Evolutionary conservation across 2,329 filamentous ascomycete species (phyloP).

Genomic region (Hirsutella rhossiliensis): DNA sequence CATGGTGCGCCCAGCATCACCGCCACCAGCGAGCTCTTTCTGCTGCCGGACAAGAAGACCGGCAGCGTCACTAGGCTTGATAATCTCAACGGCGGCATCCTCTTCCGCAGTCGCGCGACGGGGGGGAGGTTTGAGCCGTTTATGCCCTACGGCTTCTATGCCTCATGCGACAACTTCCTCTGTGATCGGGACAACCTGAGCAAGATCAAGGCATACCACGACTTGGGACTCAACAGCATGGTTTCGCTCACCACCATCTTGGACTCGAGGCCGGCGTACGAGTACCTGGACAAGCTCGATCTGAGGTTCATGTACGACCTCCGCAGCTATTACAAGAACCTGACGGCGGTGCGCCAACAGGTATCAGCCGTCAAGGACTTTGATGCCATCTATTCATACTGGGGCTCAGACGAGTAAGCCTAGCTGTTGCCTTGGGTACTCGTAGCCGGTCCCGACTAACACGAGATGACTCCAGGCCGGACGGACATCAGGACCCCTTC

Average conservation of each 20-base stretch:
- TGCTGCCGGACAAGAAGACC: slow-evolving; percentile 28
- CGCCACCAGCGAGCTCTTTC: slow-evolving; percentile 23
- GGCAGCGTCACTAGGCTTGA: slow-evolving; percentile 34
- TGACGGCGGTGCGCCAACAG: slow-evolving; percentile 24
- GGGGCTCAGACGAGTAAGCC: slow-evolving; percentile 31
- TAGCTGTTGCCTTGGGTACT: background rate
- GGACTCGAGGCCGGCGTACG: slow-evolving; percentile 22
- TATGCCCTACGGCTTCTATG: slow-evolving; percentile 32
- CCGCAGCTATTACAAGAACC: slow-evolving; percentile 30
- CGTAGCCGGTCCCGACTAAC: background rate
- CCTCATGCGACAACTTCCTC: slow-evolving; percentile 30
- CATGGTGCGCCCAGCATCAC: slow-evolving; percentile 20
- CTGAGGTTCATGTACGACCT: slow-evolving; percentile 33
- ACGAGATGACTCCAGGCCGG: slow-evolving; percentile 23
- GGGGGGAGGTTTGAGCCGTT: slow-evolving; percentile 24
- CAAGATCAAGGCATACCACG: slow-evolving; percentile 20
- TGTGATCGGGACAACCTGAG: slow-evolving; percentile 21
- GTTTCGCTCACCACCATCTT: slow-evolving; percentile 27
- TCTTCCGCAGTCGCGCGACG: slow-evolving; percentile 24
- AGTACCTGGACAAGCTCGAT: slow-evolving; percentile 24
- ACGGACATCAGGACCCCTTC: slow-evolving; percentile 43
- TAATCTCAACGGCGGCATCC: slow-evolving; percentile 29
- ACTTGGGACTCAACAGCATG: slow-evolving; percentile 31
- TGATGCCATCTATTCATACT: slow-evolving; percentile 30
- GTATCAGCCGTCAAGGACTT: slow-evolving; percentile 26